Percentiles rank a stretch among this genome's conserved stretches.
These are phyloP conservation scores for Kodamaea sp. DNA, from an alignment of 1,139 yeast genomes.

Conservation along the genomic window DNA sequence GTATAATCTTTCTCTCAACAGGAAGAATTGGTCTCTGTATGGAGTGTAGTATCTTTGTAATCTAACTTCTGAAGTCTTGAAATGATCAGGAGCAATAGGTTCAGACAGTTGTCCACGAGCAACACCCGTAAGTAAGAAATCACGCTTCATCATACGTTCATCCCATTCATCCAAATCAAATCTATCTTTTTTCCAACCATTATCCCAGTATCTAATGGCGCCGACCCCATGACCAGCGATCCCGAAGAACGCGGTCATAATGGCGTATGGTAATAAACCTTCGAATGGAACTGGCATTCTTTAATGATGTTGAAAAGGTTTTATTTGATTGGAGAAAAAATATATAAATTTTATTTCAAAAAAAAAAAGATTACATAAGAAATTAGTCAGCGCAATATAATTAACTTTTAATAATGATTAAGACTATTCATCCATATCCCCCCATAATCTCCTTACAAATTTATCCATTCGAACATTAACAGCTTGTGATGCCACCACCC, in stretches of 20 bases:
- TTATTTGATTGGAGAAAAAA: conserved; percentile 15
- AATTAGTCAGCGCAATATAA: not conserved
- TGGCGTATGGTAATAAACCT: conserved; percentile 64
- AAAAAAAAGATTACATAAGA: not conserved
- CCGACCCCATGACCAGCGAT: conserved; percentile 48
- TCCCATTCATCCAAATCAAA: conserved; percentile 60
- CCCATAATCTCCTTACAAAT: conserved; percentile 82
- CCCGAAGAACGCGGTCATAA: conserved; percentile 54
- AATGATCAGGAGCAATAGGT: conserved; percentile 71
- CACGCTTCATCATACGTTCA: conserved; percentile 62
- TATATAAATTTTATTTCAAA: not conserved
- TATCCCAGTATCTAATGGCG: conserved; percentile 44
- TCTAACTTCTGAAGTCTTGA: conserved; percentile 36
- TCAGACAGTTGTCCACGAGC: conserved; percentile 66
- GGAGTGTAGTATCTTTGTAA: conserved; percentile 46
- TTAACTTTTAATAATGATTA: not conserved
- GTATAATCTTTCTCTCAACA: conserved; percentile 48
- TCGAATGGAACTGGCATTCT: conserved; percentile 65
- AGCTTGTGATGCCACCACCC: conserved; percentile 74
- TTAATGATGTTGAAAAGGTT: conserved; percentile 3
- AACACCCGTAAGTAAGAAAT: conserved; percentile 69
- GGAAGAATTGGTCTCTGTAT: conserved; percentile 47
- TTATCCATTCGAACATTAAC: conserved; percentile 80
- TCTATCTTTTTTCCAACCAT: conserved; percentile 53
- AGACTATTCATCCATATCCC: conserved; percentile 12